phyloP scores from a whole-genome alignment of 192 early-diverging fungal species.

The Rhizophagus sp. region DNA sequence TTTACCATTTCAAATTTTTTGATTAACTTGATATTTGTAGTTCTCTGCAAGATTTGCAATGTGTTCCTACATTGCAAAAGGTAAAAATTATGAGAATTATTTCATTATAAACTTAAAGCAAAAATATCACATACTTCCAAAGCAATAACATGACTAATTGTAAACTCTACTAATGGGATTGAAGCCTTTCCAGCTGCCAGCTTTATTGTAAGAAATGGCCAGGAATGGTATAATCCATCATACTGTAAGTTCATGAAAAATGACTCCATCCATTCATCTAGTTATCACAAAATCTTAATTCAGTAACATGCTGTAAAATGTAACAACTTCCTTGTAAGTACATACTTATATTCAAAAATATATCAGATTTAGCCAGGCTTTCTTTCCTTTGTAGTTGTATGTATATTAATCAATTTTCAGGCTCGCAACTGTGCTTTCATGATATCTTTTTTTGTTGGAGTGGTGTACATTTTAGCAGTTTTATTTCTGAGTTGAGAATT shows the following conservation, averaged over 20 bases:
- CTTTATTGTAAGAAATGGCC: constrained; percentile 24
- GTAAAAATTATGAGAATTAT: constrained; percentile 16
- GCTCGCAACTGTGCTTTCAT: constrained; percentile 29
- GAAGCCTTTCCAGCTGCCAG: constrained; percentile 22
- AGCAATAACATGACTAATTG: constrained; percentile 34
- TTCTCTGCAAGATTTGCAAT: constrained; percentile 29
- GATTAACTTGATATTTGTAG: constrained; percentile 22
- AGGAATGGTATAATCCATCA: constrained; percentile 26
- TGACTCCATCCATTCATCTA: constrained; percentile 26
- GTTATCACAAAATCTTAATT: constrained; percentile 30
- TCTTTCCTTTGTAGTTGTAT: constrained; percentile 27
- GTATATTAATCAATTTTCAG: constrained; percentile 24
- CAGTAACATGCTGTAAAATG: background rate
- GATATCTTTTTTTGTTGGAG: constrained; percentile 23
- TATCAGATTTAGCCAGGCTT: constrained; percentile 10
- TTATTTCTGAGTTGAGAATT: constrained; percentile 30
- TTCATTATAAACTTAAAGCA: constrained; percentile 23
- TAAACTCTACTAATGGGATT: constrained; percentile 27
- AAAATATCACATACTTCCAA: constrained; percentile 23
- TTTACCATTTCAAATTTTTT: constrained; percentile 1
- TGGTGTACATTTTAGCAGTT: constrained; percentile 24
- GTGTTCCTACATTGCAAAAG: constrained; percentile 28
- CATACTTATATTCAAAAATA: constrained; percentile 33
- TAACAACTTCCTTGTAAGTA: constrained; percentile 23
- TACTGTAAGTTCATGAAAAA: constrained; percentile 27